Evolutionary conservation across 495 filamentous ascomycete species (phyloP).

Genomic region (Annulohypoxylon moriforme): DNA sequence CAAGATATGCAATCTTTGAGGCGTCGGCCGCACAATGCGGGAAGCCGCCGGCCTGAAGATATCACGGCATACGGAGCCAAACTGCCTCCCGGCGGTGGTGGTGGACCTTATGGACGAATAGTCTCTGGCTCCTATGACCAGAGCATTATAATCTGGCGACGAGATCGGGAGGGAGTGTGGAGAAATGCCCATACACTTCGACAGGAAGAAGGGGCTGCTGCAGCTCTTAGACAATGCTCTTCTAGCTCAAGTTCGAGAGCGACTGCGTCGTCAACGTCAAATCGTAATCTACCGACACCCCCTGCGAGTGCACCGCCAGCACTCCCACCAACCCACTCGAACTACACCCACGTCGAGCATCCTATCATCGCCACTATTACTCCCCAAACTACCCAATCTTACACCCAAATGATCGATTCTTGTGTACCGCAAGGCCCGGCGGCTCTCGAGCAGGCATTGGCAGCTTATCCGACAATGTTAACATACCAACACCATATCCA

Average conservation of each 20-base stretch:
- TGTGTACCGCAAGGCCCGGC: slow-evolving; percentile 57
- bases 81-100: slow-evolving; percentile 88
- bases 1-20: slow-evolving; percentile 52
- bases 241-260: slow-evolving; percentile 20
- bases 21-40: slow-evolving; percentile 74
- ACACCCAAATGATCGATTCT: slow-evolving; percentile 56
- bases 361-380: slow-evolving; percentile 50
- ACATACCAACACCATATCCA: slow-evolving; percentile 54
- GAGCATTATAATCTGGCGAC: slow-evolving; percentile 92
- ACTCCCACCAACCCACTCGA: slow-evolving; percentile 31
- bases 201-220: slow-evolving; percentile 69
- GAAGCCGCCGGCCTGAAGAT: slow-evolving; percentile 78
- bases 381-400: slow-evolving; percentile 47
- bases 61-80: slow-evolving; percentile 82
- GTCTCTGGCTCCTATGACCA: slow-evolving; percentile 97
- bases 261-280: slow-evolving; percentile 23
- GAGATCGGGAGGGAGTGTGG: slow-evolving; percentile 85
- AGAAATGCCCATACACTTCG: slow-evolving; percentile 74
- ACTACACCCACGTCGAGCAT: slow-evolving; percentile 47
- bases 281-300: slow-evolving; percentile 16
- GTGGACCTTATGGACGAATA: slow-evolving; percentile 85
- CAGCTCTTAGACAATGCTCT: slow-evolving; percentile 48
- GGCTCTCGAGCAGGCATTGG: slow-evolving; percentile 57
- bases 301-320: slow-evolving; percentile 34
- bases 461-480: slow-evolving; percentile 58